These are phyloP conservation scores for Macrocystidia cucumis DNA, from an alignment of 1,284 basidiomycete genomes.

Conservation along the genomic window DNA sequence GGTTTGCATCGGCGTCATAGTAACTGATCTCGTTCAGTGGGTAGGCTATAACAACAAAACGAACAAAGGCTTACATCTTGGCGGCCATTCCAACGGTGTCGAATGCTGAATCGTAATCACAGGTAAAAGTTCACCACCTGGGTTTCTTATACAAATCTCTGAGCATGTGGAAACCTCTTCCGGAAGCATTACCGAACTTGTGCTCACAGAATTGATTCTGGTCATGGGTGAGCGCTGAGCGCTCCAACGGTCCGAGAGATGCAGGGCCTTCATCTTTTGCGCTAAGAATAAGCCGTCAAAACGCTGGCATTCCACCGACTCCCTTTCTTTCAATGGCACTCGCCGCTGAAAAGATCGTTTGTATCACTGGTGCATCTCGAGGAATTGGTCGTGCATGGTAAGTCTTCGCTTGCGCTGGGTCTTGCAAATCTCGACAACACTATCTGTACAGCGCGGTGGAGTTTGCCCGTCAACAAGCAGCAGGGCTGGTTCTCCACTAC, in stretches of 20 bases:
- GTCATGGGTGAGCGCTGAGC: too few species aligned
- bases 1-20: constrained; percentile 54
- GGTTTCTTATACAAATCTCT: too few species aligned
- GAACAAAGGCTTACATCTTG: constrained; percentile 32
- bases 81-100: constrained; percentile 36
- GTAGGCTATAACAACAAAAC: background rate
- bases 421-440: constrained; percentile 1
- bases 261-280: too few species aligned
- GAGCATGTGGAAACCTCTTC: too few species aligned
- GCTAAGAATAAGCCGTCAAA: too few species aligned
- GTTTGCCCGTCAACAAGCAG: constrained; percentile 60
- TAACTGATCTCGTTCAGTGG: constrained; percentile 29
- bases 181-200: too few species aligned
- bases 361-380: constrained; percentile 71
- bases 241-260: too few species aligned
- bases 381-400: constrained; percentile 75
- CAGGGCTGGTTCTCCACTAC: constrained; percentile 63
- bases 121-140: too few species aligned
- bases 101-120: too few species aligned
- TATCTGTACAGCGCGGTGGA: constrained; percentile 39
- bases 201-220: too few species aligned
- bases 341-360: constrained; percentile 56
- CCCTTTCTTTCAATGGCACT: constrained; percentile 29
- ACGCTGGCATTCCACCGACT: too few species aligned
- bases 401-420: constrained; percentile 5